These are phyloP conservation scores for Trichoderma citrinoviride DNA, from an alignment of 2,329 filamentous ascomycete species.

Conservation along the genomic window DNA sequence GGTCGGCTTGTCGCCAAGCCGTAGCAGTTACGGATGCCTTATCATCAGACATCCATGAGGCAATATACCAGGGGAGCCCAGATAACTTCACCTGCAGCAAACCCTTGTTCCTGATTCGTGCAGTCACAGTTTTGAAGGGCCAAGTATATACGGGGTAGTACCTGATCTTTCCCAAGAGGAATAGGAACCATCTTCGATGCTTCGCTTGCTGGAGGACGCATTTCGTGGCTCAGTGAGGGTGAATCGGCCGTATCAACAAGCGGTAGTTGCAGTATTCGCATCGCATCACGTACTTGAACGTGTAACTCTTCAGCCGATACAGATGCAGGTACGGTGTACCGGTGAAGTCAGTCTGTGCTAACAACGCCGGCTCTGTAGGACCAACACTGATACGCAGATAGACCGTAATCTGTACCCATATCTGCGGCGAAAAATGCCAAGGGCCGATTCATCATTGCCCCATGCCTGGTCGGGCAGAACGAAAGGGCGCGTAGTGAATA, in stretches of 20 bases:
- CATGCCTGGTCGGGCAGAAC: neutral
- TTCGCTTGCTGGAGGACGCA: neutral
- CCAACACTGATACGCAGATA: neutral
- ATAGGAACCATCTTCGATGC: neutral
- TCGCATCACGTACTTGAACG: neutral
- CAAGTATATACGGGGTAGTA: neutral
- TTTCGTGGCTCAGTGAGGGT: neutral
- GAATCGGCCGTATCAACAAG: neutral
- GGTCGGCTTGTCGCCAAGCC: neutral
- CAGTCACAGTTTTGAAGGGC: neutral
- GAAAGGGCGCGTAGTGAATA: neutral
- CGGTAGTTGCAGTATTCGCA: too few species aligned
- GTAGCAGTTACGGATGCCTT: neutral
- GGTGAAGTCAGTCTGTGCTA: neutral
- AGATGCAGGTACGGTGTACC: neutral
- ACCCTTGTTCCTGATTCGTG: neutral
- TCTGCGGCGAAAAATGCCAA: neutral
- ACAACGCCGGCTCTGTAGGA: neutral
- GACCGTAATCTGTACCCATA: neutral
- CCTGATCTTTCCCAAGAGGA: neutral
- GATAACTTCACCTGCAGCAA: neutral
- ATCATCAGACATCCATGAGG: neutral
- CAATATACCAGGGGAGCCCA: neutral
- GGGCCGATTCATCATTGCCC: neutral
- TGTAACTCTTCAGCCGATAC: neutral